phyloP scores from a whole-genome alignment of 2,329 filamentous ascomycete genomes.

The Bipolaris zeicola region DNA sequence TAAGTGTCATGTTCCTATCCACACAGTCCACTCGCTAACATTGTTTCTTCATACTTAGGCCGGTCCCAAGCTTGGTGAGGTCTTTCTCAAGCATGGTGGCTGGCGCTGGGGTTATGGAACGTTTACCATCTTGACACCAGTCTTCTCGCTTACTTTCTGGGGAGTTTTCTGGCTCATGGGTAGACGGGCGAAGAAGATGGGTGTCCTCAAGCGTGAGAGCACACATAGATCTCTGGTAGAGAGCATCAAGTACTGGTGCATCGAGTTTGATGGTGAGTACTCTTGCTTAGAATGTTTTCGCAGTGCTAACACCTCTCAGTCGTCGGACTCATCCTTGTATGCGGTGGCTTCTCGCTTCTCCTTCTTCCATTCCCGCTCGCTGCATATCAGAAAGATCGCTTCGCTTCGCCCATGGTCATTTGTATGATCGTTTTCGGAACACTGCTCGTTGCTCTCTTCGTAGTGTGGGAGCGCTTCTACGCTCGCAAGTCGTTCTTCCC shows the following conservation, averaged over 20 bases:
- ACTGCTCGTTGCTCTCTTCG: conserved; percentile 41
- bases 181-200: conserved; percentile 61
- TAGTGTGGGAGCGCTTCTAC: conserved; percentile 46
- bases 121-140: conserved; percentile 63
- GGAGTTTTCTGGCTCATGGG: conserved; percentile 63
- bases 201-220: conserved; percentile 53
- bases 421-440: conserved; percentile 46
- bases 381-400: conserved; percentile 31
- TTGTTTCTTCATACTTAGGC: conserved; percentile 34
- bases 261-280: conserved; percentile 62
- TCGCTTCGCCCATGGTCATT: conserved; percentile 45
- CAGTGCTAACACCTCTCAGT: conserved; percentile 31
- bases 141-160: conserved; percentile 59
- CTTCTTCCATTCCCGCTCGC: conserved; percentile 69
- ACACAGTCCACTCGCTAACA: neutral
- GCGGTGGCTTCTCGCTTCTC: conserved; percentile 65
- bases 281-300: too few relatives aligned
- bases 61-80: conserved; percentile 53
- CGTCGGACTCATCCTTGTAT: conserved; percentile 66
- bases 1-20: neutral
- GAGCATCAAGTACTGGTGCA: conserved; percentile 58
- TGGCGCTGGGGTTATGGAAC: conserved; percentile 71
- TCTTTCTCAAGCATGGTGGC: conserved; percentile 54
- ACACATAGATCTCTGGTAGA: conserved; percentile 54
- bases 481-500: conserved; percentile 50